Base-by-base conservation (phyloP, 495 filamentous ascomycete species). In the Delitschia confertaspora region DNA sequence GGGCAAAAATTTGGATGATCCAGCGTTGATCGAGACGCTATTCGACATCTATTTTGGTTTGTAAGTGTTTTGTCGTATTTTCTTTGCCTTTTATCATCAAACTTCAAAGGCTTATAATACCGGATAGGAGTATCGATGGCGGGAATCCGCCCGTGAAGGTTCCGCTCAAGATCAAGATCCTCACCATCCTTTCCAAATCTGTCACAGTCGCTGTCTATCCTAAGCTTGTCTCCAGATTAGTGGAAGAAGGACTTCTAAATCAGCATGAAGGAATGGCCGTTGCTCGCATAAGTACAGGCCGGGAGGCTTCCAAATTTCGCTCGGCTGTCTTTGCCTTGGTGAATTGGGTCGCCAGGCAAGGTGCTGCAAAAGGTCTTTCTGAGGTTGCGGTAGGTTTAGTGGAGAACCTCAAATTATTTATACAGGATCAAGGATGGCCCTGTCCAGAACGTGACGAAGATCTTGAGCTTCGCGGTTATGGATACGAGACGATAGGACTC, bases 301-400 rank as follows among this genome's bases (percentile, higher is more conserved):
- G 84, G n/a, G 82, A 87, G 58, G 74, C 73, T 4, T 71, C 75
- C 7, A 85, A 84, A 55, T 65, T 95, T 10, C 74, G 85, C 43
- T 78, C 79, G 33, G 85, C 88, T 19, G 75, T 93, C n/a, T 88
- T 96, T 56, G 78, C 78, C 31, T 93, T 87, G 55, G 80, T 88
- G 21, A 86, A 85, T 32, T 95, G 88, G 79, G 76, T 88, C 16
- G 84, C 87, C 5, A 74, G 82, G 32, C 82, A 85, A 56, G 83
- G 77, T 17, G 75, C 76, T 8, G 61, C 65, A 6, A 67, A 66
- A 11, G 71, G 76, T 32, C 63, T 83, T 7, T 69, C 73, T 39
- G 58, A 63, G 14, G 78, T 93, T 44, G 83, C 83, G 1, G 70
- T 79, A 1, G 73, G 72, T 25, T 66, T 93, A n/a, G 75, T 95